Percentiles rank a stretch among this genome's conserved stretches.
Conservation (phyloP, 140 eudicot genomes). For the Flaveria floridana region DNA sequence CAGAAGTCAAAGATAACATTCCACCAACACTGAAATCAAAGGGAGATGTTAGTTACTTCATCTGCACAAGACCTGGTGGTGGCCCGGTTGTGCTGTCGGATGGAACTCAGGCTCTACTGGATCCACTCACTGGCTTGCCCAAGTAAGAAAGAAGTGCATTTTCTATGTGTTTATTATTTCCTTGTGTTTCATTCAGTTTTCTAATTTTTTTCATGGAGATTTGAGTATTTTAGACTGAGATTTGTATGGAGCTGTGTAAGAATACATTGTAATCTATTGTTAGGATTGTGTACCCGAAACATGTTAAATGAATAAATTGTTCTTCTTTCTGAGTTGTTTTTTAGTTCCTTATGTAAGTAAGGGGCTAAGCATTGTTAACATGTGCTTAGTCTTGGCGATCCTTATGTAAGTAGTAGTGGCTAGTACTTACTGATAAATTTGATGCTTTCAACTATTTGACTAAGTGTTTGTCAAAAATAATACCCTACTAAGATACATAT, state of each 20-base stretch:
- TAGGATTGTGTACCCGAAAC: constrained; percentile 21
- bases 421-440: not conserved
- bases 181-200: constrained; percentile 7
- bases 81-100: constrained; percentile 83
- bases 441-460: constrained; percentile 8
- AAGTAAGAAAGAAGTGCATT: constrained; percentile 43
- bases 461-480: constrained; percentile 8
- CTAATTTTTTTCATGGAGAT: constrained; percentile 9
- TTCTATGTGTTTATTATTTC: constrained; percentile 8
- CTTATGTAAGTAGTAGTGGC: not conserved
- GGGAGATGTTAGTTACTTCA: constrained; percentile 94
- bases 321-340: not conserved
- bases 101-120: constrained; percentile 65
- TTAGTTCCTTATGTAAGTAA: not conserved
- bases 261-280: constrained; percentile 25
- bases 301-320: constrained; percentile 32
- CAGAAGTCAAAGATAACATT: constrained; percentile 59
- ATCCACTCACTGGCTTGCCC: constrained; percentile 82
- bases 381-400: not conserved
- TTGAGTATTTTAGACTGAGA: constrained; percentile 29
- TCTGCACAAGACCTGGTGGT: constrained; percentile 94
- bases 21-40: constrained; percentile 42
- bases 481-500: not conserved
- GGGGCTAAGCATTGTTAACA: not conserved
- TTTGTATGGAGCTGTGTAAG: constrained; percentile 31